Base-by-base conservation (phyloP, 2,329 filamentous ascomycete genomes). In the Aureobasidium musti region DNA sequence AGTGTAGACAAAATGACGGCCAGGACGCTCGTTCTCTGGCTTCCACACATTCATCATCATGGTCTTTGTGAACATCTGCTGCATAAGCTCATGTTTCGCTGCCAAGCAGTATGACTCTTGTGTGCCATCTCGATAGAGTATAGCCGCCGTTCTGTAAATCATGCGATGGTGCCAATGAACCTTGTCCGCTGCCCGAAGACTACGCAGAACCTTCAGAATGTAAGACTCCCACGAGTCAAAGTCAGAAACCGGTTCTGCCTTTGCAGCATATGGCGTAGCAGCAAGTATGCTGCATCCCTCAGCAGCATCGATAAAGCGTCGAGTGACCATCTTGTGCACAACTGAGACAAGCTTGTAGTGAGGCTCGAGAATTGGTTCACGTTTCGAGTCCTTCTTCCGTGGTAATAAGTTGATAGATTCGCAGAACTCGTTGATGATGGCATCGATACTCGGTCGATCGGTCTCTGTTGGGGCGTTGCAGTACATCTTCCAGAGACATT, bases 31-130 rank as follows among this genome's bases (percentile, higher is more conserved):
- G 54, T 91, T 88, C 70, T 97, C 93, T 43, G 93, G 95, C 72
- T 93, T 94, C 93, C 93, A 97, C 4, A 97, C 92, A 74, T 96
- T 94, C 76, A 97, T 88, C 1, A 91, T 89, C 89, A 96, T 96
- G 0, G 92, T 96, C 79, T 97, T 97, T 45, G 93, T 96, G 71
- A 97, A 94, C 64, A 97, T 89, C 49, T 96, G 90, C 63, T 87
- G 84, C 59, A 92, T 93, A 17, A 96, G 86, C 65, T 94, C 91
- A 73, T 89, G 86, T 71, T 92, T 93, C 26, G 90, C 89, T 37
- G 84, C 86, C 17, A 83, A 77, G 5, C 83, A 83, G 13, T 83
- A 81, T 70, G 81, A 64, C 33, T 63, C 60, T 23, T 82, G 77
- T 61, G 82, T 80, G 56, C 81, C 80, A 47, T 84, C 83, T 67